A percentile compares a stretch with the other conserved stretches of the same genome.
phyloP scores from a whole-genome alignment of 192 early-diverging fungal species.

The Backusella sp. region DNA sequence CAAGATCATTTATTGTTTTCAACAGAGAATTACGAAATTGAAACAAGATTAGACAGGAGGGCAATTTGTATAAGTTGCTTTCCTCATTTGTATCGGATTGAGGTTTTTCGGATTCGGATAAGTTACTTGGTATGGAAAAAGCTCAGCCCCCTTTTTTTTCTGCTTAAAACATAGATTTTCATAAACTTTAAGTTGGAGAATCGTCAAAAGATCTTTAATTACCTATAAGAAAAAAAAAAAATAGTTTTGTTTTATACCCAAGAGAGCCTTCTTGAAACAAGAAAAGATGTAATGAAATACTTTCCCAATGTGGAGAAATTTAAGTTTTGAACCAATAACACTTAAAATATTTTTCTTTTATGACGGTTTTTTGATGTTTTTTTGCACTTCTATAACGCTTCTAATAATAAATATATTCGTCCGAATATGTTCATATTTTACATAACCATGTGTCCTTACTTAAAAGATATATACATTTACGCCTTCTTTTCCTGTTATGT shows the following conservation, averaged over 20 bases:
- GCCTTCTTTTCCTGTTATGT: neutral
- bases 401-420: neutral
- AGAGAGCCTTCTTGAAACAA: neutral
- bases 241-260: neutral
- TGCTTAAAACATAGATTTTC: neutral
- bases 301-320: neutral
- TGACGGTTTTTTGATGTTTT: neutral
- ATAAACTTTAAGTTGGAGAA: neutral
- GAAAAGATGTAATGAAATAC: neutral
- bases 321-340: neutral
- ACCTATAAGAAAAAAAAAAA: neutral
- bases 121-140: neutral
- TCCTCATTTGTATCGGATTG: neutral
- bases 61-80: neutral
- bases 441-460: neutral
- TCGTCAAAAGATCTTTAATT: neutral
- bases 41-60: neutral
- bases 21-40: neutral
- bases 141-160: neutral
- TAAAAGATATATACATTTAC: neutral
- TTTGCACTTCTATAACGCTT: neutral
- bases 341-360: neutral
- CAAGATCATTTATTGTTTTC: neutral
- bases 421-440: neutral
- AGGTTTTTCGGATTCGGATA: neutral